A percentile compares a stretch with the other conserved stretches of the same genome.
Conservation (phyloP, 345 rosid species). For the Salix brachista region DNA sequence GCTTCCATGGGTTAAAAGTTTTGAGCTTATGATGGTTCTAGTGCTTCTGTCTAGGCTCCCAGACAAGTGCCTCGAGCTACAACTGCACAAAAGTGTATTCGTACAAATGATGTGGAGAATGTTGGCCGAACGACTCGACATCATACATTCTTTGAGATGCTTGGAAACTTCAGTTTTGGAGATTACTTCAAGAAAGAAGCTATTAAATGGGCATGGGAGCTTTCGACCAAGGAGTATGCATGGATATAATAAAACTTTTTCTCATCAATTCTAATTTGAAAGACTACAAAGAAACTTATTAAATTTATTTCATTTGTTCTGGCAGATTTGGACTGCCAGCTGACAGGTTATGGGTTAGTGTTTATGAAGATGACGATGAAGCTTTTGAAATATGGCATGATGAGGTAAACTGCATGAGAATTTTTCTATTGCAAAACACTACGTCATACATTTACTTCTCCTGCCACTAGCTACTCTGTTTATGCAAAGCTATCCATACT, state of each 20-base stretch:
- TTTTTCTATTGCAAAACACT: slow-evolving; percentile 1
- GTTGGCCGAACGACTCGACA: slow-evolving; percentile 87
- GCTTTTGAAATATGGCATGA: slow-evolving; percentile 79
- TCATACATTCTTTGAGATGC: slow-evolving; percentile 97
- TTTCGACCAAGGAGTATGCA: slow-evolving; percentile 72
- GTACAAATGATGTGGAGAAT: slow-evolving; percentile 92
- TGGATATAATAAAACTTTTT: slow-evolving; percentile 10
- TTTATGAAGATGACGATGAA: slow-evolving; percentile 84
- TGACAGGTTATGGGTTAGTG: slow-evolving; percentile 77
- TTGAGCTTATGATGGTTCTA: slow-evolving; percentile 8
- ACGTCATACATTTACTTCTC: background rate
- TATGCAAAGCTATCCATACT: background rate
- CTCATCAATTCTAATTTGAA: background rate
- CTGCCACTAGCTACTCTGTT: background rate
- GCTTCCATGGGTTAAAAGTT: background rate
- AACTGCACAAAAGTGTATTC: slow-evolving; percentile 87
- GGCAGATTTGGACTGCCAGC: slow-evolving; percentile 60
- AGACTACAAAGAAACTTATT: background rate
- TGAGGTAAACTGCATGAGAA: slow-evolving; percentile 41
- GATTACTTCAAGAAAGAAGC: slow-evolving; percentile 96
- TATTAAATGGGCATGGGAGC: slow-evolving; percentile 95
- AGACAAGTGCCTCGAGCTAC: slow-evolving; percentile 80
- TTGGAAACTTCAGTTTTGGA: slow-evolving; percentile 94
- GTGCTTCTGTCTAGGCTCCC: slow-evolving; percentile 48
- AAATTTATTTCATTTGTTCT: background rate